phyloP scores from a whole-genome alignment of 352 stramenopile species.

The Phytophthora parvispora region DNA sequence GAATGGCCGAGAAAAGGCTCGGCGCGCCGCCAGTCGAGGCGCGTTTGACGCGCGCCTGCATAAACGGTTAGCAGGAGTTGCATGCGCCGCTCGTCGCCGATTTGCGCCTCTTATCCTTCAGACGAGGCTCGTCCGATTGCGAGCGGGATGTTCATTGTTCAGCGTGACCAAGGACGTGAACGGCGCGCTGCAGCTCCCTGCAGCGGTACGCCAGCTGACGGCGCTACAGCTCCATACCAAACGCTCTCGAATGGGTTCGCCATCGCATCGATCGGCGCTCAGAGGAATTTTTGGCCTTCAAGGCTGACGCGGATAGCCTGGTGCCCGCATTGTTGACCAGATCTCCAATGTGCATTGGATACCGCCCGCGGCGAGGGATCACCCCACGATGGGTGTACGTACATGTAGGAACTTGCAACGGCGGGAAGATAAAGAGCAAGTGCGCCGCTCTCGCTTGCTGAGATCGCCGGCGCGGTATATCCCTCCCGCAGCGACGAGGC shows the following conservation, averaged over 20 bases:
- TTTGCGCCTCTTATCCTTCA: constrained; percentile 26
- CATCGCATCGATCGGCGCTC: background rate
- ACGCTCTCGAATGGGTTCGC: constrained; percentile 12
- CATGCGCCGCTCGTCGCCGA: constrained; percentile 12
- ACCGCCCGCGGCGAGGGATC: constrained; percentile 3
- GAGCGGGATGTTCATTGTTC: constrained; percentile 2
- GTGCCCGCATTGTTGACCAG: background rate
- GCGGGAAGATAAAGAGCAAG: constrained; percentile 23
- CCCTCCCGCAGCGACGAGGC: constrained; percentile 28
- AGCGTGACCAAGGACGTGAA: constrained; percentile 4
- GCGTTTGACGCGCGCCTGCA: constrained; percentile 25
- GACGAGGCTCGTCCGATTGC: constrained; percentile 17
- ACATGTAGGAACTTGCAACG: constrained; percentile 27
- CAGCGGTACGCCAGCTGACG: constrained; percentile 16
- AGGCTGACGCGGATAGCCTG: background rate
- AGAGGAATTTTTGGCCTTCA: background rate
- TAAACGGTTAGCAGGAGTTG: constrained; percentile 10
- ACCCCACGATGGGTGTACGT: background rate
- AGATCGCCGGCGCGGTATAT: background rate
- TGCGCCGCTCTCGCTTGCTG: background rate
- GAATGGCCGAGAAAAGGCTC: constrained; percentile 26
- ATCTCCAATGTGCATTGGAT: background rate
- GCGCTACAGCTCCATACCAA: constrained; percentile 24
- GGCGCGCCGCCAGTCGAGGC: constrained; percentile 18
- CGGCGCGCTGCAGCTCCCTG: background rate